A percentile compares a stretch with the other conserved stretches of the same genome.
These are phyloP conservation scores for Microglena sp. DNA, from an alignment of 139 green algal genomes.

Conservation along the genomic window DNA sequence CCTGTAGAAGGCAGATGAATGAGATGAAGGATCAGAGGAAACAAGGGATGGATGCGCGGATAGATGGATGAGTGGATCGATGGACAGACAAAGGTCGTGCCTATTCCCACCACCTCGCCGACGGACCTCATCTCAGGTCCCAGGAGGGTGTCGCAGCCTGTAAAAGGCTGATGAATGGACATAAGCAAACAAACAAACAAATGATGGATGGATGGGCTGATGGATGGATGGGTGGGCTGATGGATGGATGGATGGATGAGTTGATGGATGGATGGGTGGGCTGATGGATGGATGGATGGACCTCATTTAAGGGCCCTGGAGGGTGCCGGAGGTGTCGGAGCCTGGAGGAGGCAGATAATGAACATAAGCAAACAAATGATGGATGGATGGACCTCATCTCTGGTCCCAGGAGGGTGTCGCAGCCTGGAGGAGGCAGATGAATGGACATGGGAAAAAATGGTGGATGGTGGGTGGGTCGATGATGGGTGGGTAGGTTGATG, in stretches of 20 bases:
- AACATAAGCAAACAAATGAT: not conserved
- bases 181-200: no score
- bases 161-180: no score
- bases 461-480: not conserved
- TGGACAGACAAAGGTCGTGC: constrained; percentile 53
- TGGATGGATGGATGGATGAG: no score
- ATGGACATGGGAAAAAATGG: not conserved
- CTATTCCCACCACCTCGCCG: constrained; percentile 90
- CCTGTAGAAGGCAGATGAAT: constrained; percentile 20
- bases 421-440: constrained; percentile 29
- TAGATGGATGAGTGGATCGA: not conserved
- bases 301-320: constrained; percentile 97
- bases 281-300: no score
- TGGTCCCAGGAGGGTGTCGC: constrained; percentile 91
- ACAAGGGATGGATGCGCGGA: not conserved
- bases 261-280: no score
- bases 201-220: no score
- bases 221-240: no score
- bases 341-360: constrained; percentile 17
- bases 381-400: constrained; percentile 93
- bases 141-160: constrained; percentile 85
- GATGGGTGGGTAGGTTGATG: not conserved
- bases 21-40: not conserved
- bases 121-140: constrained; percentile 97
- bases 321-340: constrained; percentile 84